Evolutionary conservation across 192 early-diverging fungal genomes (phyloP), one percentile per base, ranked within the genome.

Genomic region (Phycomyces nitens): DNA sequence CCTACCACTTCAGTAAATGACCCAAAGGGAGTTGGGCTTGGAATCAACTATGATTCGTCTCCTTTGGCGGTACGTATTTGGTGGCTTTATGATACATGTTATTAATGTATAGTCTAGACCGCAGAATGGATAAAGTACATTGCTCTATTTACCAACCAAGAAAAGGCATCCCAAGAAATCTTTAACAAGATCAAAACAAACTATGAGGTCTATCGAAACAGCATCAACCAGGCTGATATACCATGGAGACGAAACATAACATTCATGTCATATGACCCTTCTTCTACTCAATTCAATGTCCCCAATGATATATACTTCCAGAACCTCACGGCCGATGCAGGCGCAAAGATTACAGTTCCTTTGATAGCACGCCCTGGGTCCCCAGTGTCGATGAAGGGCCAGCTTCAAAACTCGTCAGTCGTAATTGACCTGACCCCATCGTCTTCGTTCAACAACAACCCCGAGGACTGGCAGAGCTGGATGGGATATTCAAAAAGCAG

Each of bases 261-360:
- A 5, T 74, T 74, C 57, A 62, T 82, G 21, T 23, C 58, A 26
- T 82, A 78, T 42, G 69, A 76, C 38, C 70, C 70, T 47, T 10
- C 20, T 5, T n/a, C 29, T 6, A 23, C 22, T 7, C 27, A 38
- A 6, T 82, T 75, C 65, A 56, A 16, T 6, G 29, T 78, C 20
- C 51, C 64, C 15, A 70, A 69, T 50, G 68, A 56, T 41, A 6
- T 42, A 0, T 81, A 76, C 44, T 72, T 69, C 5, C 41, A 40
- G n/a, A 71, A 69, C 21, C 56, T 82, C 9, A 78, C 77, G 12
- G 38, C 21, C 0, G 80, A 70, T 58, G 80, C 80, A n/a, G 80
- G 80, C 69, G 71, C 44, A 22, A 56, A 51, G 18, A 49, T 72
- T 3, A 66, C 57, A 0, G 66, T 53, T 0, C 52, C 65, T 11